phyloP scores from a whole-genome alignment of 1,284 basidiomycete genomes.

The Volvariella surrecta region DNA sequence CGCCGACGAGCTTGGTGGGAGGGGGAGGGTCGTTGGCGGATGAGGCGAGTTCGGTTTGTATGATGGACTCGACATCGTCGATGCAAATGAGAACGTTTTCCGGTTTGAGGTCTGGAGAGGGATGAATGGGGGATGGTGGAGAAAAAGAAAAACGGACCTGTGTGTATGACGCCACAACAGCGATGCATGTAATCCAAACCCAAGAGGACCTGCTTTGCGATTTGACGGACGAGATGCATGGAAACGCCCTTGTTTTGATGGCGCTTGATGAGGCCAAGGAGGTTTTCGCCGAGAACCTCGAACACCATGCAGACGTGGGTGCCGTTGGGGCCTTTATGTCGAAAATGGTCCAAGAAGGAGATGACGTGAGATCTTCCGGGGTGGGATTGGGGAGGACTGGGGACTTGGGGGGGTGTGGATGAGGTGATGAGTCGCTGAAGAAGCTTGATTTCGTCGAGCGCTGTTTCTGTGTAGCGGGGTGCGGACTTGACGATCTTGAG shows the following conservation, averaged over 20 bases:
- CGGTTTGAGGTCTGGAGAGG: constrained; percentile 78
- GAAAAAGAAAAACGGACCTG: constrained; percentile 31
- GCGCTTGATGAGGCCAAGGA: constrained; percentile 96
- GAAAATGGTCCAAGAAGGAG: constrained; percentile 94
- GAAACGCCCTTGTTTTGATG: constrained; percentile 95
- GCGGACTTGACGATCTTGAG: constrained; percentile 99
- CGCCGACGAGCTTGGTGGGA: constrained; percentile 78
- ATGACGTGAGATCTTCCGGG: constrained; percentile 83
- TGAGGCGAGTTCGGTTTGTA: constrained; percentile 75
- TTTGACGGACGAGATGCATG: constrained; percentile 90
- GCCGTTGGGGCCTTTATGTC: constrained; percentile 94
- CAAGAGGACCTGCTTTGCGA: constrained; percentile 92
- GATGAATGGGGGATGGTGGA: neutral
- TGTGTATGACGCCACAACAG: constrained; percentile 93
- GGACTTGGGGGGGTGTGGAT: constrained; percentile 60
- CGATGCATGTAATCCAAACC: constrained; percentile 98
- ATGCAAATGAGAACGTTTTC: constrained; percentile 98
- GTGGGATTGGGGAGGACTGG: constrained; percentile 42
- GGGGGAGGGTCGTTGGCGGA: constrained; percentile 41
- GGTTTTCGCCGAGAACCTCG: constrained; percentile 96
- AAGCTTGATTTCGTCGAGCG: constrained; percentile 97
- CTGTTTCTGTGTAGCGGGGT: constrained; percentile 94
- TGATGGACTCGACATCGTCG: constrained; percentile 94
- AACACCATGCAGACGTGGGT: constrained; percentile 99
- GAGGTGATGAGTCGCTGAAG: constrained; percentile 92